Evolutionary conservation across 176 grass and related monocot genomes (phyloP).

Genomic region (Bolboschoenus planiculmis): DNA sequence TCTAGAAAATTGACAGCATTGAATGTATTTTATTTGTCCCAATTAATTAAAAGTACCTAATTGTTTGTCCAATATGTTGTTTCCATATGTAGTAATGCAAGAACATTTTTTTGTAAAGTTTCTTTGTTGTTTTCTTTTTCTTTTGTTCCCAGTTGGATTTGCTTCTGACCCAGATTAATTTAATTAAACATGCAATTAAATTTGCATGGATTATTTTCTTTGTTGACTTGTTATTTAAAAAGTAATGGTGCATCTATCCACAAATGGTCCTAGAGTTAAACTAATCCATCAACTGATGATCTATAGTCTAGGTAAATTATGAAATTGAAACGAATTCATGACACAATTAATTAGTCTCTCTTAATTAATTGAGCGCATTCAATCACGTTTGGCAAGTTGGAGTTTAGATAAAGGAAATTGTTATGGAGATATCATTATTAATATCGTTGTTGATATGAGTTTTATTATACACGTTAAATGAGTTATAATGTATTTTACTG

Average conservation of each 20-base stretch:
- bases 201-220: not conserved
- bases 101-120: not conserved
- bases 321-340: too few relatives aligned
- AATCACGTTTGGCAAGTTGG: too few relatives aligned
- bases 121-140: too few relatives aligned
- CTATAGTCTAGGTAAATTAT: too few relatives aligned
- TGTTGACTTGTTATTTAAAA: not conserved
- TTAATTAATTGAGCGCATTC: too few relatives aligned
- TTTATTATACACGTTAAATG: too few relatives aligned
- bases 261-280: not conserved
- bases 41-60: not conserved
- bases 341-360: too few relatives aligned
- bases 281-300: too few relatives aligned
- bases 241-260: not conserved
- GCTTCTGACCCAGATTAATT: not conserved
- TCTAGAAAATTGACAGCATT: not conserved
- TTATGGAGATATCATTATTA: too few relatives aligned
- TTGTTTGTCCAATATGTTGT: not conserved
- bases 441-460: too few relatives aligned
- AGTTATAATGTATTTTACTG: too few relatives aligned
- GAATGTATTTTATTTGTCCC: not conserved
- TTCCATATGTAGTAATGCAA: not conserved
- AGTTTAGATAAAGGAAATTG: too few relatives aligned
- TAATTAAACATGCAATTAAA: not conserved
- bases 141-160: not conserved